Percentiles rank a stretch among this genome's conserved stretches.
These are phyloP conservation scores for Schizosaccharomyces cryophilus DNA, from an alignment of 805 yeast genomes.

Conservation along the genomic window DNA sequence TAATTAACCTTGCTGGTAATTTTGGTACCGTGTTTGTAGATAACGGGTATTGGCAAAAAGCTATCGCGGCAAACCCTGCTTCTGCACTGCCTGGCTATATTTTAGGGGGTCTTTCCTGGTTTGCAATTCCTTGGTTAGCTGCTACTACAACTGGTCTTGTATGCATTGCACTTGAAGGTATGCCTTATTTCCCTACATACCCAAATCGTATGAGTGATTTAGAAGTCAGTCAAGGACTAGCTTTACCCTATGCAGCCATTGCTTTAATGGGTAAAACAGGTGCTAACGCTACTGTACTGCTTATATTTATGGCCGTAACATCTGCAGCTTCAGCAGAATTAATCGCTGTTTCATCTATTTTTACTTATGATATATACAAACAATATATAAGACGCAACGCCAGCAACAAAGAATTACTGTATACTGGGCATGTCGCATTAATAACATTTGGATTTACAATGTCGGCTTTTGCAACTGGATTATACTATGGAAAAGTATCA, in stretches of 20 bases:
- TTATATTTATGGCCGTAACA: constrained; percentile 69
- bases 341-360: constrained; percentile 57
- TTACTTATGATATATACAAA: constrained; percentile 59
- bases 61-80: constrained; percentile 21
- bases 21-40: constrained; percentile 14
- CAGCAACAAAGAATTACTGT: constrained; percentile 38
- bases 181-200: constrained; percentile 54
- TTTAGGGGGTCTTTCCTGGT: constrained; percentile 25
- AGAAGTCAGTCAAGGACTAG: constrained; percentile 49
- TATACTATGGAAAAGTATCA: constrained; percentile 54
- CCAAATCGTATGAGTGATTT: constrained; percentile 37
- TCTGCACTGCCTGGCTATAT: constrained; percentile 21
- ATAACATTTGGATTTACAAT: constrained; percentile 29
- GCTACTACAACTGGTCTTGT: constrained; percentile 18
- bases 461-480: constrained; percentile 60
- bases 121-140: constrained; percentile 19
- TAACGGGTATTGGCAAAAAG: constrained; percentile 17
- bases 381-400: constrained; percentile 56
- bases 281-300: constrained; percentile 46
- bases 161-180: constrained; percentile 27
- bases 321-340: constrained; percentile 73
- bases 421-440: constrained; percentile 38
- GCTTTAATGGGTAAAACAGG: constrained; percentile 68
- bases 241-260: constrained; percentile 39
- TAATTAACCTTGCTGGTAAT: constrained; percentile 36